phyloP scores from a whole-genome alignment of 2,329 filamentous ascomycete species.

The Neonectria hederae region DNA sequence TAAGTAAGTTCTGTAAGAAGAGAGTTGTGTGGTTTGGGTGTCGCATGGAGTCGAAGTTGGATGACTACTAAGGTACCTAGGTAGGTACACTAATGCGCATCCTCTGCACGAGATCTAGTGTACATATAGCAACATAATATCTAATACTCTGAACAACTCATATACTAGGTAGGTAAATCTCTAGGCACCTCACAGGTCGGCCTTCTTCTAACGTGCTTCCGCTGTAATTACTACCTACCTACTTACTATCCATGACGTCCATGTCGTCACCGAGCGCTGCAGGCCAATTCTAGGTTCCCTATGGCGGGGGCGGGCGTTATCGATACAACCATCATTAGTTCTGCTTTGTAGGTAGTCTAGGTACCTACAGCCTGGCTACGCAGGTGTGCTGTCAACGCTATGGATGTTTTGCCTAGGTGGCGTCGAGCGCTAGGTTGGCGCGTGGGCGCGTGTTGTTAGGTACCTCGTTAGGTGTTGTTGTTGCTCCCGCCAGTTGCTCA shows the following conservation, averaged over 20 bases:
- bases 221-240: too few species aligned
- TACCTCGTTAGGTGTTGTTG: neutral
- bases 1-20: too few species aligned
- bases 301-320: conserved; percentile 16
- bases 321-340: conserved; percentile 15
- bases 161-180: neutral
- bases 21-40: neutral
- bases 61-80: too few species aligned
- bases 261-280: too few species aligned
- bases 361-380: too few species aligned
- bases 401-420: too few species aligned
- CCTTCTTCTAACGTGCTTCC: neutral
- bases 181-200: neutral
- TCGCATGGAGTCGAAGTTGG: neutral
- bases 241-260: too few species aligned
- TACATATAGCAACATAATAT: neutral
- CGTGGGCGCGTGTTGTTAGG: neutral
- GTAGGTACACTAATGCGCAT: neutral
- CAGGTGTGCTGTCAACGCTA: too few species aligned
- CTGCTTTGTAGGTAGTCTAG: too few species aligned
- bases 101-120: neutral
- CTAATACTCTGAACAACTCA: too few species aligned
- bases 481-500: conserved; percentile 5
- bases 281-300: too few species aligned
- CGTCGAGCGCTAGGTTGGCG: neutral